Base-by-base conservation (phyloP, 768 basidiomycete species). In the Tulasnella calospora region DNA sequence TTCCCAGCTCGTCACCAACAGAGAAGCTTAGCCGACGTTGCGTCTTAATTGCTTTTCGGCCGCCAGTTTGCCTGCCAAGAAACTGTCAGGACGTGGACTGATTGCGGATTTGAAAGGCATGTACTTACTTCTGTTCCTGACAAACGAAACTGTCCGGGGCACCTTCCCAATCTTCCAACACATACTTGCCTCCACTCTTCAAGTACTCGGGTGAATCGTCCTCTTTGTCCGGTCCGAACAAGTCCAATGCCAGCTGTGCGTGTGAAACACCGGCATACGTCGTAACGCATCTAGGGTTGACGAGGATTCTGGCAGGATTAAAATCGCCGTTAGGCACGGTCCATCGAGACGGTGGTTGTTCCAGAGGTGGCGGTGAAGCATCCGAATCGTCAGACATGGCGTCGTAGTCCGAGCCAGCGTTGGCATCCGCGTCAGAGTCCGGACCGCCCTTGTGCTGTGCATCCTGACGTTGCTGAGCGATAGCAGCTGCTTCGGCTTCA, bases 61-160 rank as follows among this genome's bases (percentile, higher is more conserved):
- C 95, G 9, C 94, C 94, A 0, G 94, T 95, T 87, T 92, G 91
- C 82, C 92, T 67, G 1, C 30, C 3, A 15, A 61, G 30, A 15
- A 17, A 17, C 55, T 3, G 23, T 61, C 57, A 70, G 57, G 70
- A 21, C 69, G 70, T 80, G 41, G 38, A 38, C 38, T n/a, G n/a
- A n/a, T n/a, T n/a, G 12, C 46, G 40, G 35, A 8, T 73, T 46
- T 69, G 71, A 38, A 30, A 5, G 55, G 10, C 5, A n/a, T 57
- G 27, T 27, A 80, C 89, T 71, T 76, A 93, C 93, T 88, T 89
- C 84, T 95, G 94, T 84, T 99, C 98, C 85, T 99, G 98, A 82
- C 98, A 99, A 8, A 98, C 96, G 84, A 98, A 99, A 80, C 93
- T 95, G 83, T 98, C 96, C 0, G 98, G 98, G 7, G 98, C 95